Evolutionary conservation across 2,329 filamentous ascomycete genomes (phyloP), one percentile per base, ranked within the genome.

Genomic region (Penicillium sp.): DNA sequence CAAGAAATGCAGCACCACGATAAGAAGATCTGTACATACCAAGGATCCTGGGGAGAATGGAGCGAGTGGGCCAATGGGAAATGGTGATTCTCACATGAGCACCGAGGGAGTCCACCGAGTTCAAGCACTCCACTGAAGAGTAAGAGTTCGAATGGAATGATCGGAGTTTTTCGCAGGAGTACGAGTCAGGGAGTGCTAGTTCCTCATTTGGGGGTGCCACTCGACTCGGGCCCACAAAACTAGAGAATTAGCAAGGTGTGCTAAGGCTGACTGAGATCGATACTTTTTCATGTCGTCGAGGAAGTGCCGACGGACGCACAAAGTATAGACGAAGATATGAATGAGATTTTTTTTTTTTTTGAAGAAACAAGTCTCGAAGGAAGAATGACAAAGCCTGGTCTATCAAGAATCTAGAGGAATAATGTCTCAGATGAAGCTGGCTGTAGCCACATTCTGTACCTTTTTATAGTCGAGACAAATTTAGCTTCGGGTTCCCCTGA

Each of bases 391-490:
- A 17, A n/a, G 30, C 23, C 19, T 26, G 7, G 19, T 26, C 13
- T 29, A n/a, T 31, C 48, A 41, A 31, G 26, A 56, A 29, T 23
- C 44, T 13, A 50, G 54, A 50, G 31, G 13, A 11, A 41, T 41
- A 15, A 30, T 44, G 46, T 57, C 55, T 57, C 46, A 15, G 38
- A 54, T 45, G 47, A 35, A 50, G 55, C 46, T 56, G 50, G 50
- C 35, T 23, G 41, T 35, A 57, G 55, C 46, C 31, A 57, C 31
- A 57, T 50, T 49, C 31, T 44, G 56, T 52, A 52, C 47, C 56
- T 58, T 58, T 52, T 58, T 52, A 58, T 58, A 58, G 56, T 52
- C 23, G 46, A 41, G 30, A 57, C 54, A 57, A 60, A 60, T 53
- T 60, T 58, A 51, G 49, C 49, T 51, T 51, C 29, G 49, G 49